Percentiles rank a stretch among this genome's conserved stretches.
phyloP scores from a whole-genome alignment of 2,329 filamentous ascomycete genomes.

The Fusarium nygamai region DNA sequence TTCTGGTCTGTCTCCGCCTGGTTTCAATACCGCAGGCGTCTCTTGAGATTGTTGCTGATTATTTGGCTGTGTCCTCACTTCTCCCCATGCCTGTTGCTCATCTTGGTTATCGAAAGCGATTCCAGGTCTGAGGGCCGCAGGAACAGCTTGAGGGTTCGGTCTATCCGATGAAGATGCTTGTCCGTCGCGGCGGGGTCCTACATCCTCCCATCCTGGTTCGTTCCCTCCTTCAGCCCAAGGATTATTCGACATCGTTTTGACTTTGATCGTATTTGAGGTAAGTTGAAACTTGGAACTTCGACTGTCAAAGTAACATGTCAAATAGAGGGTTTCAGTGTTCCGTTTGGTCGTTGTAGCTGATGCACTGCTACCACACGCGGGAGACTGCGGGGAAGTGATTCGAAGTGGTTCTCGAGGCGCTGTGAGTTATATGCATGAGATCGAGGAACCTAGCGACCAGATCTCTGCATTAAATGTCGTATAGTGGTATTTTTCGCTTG shows the following conservation, averaged over 20 bases:
- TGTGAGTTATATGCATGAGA: slow-evolving; percentile 15
- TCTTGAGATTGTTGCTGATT: slow-evolving; percentile 19
- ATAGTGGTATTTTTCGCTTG: not conserved
- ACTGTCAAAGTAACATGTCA: slow-evolving; percentile 27
- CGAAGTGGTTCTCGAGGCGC: slow-evolving; percentile 10
- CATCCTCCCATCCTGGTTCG: slow-evolving; percentile 41
- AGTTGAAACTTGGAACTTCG: not conserved
- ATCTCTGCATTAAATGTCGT: not conserved
- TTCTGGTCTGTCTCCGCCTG: slow-evolving; percentile 49
- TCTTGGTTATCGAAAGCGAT: slow-evolving; percentile 34
- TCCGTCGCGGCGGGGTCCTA: slow-evolving; percentile 25
- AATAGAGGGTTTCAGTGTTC: not conserved
- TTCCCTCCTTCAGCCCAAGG: slow-evolving; percentile 39
- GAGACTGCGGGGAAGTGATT: slow-evolving; percentile 30
- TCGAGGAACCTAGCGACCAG: not conserved
- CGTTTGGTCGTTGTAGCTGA: slow-evolving; percentile 3
- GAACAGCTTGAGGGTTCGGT: slow-evolving; percentile 35
- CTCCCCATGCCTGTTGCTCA: slow-evolving; percentile 48
- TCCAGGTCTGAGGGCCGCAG: slow-evolving; percentile 49
- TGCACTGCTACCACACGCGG: slow-evolving; percentile 16
- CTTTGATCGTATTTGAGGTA: not conserved
- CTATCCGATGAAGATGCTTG: not conserved
- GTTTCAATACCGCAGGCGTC: slow-evolving; percentile 48
- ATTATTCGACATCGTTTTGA: slow-evolving; percentile 34
- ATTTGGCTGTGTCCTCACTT: slow-evolving; percentile 35